phyloP scores from a whole-genome alignment of 257 asterid genomes.

The Cruciata laevipes region DNA sequence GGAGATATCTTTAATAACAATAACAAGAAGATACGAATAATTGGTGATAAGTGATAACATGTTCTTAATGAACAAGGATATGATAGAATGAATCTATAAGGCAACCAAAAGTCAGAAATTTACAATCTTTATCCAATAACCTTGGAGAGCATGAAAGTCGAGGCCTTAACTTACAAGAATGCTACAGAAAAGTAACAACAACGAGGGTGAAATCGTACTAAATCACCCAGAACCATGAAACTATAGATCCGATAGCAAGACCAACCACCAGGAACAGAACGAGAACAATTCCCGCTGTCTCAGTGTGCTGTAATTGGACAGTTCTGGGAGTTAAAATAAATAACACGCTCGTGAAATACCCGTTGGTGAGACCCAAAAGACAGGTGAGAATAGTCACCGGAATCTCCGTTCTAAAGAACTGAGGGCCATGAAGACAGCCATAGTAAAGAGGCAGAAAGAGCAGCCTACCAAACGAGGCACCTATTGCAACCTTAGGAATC shows the following conservation, averaged over 20 bases:
- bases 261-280: slow-evolving; percentile 68
- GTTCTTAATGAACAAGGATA: not conserved
- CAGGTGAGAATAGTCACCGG: slow-evolving; percentile 76
- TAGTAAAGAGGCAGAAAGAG: slow-evolving; percentile 78
- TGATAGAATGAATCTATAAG: not conserved
- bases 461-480: slow-evolving; percentile 63
- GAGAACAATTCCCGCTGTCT: slow-evolving; percentile 78
- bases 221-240: slow-evolving; percentile 91
- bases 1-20: not conserved
- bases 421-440: slow-evolving; percentile 83
- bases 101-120: slow-evolving; percentile 4
- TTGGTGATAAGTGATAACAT: too few relatives aligned
- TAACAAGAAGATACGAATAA: not conserved
- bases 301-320: slow-evolving; percentile 69
- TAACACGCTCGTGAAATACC: slow-evolving; percentile 67
- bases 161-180: not conserved
- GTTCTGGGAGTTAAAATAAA: slow-evolving; percentile 75
- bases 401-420: slow-evolving; percentile 60
- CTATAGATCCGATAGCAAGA: slow-evolving; percentile 66
- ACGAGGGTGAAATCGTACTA: not conserved
- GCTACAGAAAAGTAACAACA: not conserved
- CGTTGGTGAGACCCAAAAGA: slow-evolving; percentile 81
- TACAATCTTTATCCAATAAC: not conserved
- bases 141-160: not conserved
- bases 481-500: slow-evolving; percentile 54